phyloP scores from a whole-genome alignment of 73 alveolate genomes.

The Symbiodinium natans region DNA sequence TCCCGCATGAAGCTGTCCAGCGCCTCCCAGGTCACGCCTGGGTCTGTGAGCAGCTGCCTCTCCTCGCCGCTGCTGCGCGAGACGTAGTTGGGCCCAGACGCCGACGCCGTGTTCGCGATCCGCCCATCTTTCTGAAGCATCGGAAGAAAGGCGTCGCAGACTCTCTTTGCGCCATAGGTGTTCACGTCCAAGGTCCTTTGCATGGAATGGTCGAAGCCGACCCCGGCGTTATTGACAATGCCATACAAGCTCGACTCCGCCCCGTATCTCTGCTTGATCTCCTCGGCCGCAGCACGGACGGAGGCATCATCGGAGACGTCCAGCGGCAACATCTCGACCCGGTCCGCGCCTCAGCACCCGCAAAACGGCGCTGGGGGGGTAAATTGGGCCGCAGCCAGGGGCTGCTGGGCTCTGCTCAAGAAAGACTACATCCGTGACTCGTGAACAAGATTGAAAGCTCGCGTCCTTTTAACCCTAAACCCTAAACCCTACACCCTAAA shows the following conservation, averaged over 20 bases:
- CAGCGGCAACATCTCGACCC: slow-evolving; percentile 43
- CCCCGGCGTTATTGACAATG: slow-evolving; percentile 87
- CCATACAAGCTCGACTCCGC: slow-evolving; percentile 2
- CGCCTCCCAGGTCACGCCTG: slow-evolving; percentile 57
- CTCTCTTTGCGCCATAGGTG: slow-evolving; percentile 77
- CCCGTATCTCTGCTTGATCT: slow-evolving; percentile 36
- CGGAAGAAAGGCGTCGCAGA: slow-evolving; percentile 38
- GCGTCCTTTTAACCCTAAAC: no score
- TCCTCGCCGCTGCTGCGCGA: slow-evolving; percentile 4
- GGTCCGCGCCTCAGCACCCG: slow-evolving; percentile 29
- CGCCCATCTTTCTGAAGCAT: slow-evolving; percentile 67
- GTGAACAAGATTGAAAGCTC: not conserved
- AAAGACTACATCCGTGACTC: not conserved
- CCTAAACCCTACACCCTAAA: no score
- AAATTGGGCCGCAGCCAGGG: no score
- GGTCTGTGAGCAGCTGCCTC: slow-evolving; percentile 27
- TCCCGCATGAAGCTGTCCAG: slow-evolving; percentile 7
- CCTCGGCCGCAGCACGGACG: slow-evolving; percentile 30
- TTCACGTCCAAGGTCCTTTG: slow-evolving; percentile 55
- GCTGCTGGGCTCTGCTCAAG: not conserved
- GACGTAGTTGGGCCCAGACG: slow-evolving; percentile 68
- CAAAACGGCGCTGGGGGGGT: not conserved
- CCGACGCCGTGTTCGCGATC: slow-evolving; percentile 74
- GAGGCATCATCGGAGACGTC: slow-evolving; percentile 72
- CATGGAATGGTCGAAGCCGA: slow-evolving; percentile 64